Conservation (phyloP, 2,329 filamentous ascomycete genomes). For the Hymenoscyphus occultus region DNA sequence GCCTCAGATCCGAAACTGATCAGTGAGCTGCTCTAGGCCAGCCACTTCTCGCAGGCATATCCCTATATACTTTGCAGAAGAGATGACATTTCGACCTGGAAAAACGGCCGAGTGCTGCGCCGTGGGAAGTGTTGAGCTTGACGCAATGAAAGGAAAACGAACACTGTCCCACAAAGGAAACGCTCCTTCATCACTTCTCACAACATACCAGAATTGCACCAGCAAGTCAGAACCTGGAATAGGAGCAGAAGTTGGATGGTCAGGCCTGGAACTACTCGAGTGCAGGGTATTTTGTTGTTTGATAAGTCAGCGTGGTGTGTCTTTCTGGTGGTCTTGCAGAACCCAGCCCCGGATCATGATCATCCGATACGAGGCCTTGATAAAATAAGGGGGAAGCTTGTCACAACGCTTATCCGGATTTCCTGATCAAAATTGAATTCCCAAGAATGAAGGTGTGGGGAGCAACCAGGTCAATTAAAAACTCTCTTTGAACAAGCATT, state of each 20-base stretch:
- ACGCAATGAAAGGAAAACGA: background rate
- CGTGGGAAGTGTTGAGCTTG: background rate
- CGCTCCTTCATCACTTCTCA: background rate
- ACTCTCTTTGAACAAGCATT: background rate
- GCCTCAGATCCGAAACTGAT: conserved; percentile 1
- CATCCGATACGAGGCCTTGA: background rate
- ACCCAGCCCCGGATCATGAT: background rate
- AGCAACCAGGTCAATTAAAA: background rate
- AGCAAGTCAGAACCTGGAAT: background rate
- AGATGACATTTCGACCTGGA: background rate
- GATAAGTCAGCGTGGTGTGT: no score
- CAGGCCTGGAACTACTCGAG: no score
- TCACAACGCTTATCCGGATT: background rate
- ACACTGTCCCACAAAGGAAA: background rate
- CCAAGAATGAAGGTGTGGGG: background rate
- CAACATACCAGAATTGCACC: background rate
- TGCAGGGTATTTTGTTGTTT: no score
- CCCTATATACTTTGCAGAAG: background rate
- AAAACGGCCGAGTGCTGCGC: background rate
- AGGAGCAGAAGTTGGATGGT: no score
- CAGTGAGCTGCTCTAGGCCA: background rate
- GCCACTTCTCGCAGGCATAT: background rate
- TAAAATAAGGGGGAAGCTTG: background rate
- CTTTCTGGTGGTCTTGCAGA: no score
- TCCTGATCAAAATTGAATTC: background rate